Conservation (phyloP, 495 filamentous ascomycete species). For the Amphirosellinia nigrospora region DNA sequence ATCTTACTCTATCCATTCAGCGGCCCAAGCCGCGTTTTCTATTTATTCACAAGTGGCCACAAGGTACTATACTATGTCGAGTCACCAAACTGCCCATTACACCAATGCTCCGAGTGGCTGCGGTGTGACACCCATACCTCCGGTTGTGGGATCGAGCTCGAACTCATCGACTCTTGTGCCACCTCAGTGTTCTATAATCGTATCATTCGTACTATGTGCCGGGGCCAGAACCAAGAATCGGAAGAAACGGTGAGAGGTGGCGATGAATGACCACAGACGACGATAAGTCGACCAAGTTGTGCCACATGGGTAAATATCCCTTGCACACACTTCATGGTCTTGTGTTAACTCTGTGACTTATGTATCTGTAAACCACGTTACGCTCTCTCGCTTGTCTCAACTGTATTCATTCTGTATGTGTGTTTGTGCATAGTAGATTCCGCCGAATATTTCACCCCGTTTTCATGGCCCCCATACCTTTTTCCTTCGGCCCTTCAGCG, state of each 20-base stretch:
- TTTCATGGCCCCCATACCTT: neutral
- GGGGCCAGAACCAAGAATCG: neutral
- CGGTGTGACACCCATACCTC: conserved; percentile 13
- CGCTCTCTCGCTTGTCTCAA: neutral
- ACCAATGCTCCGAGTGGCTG: conserved; percentile 17
- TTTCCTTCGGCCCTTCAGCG: neutral
- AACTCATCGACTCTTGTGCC: conserved; percentile 9
- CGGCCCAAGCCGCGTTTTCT: conserved; percentile 5
- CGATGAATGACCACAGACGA: neutral
- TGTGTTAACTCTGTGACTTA: neutral
- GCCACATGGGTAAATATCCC: conserved; percentile 7
- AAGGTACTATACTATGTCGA: neutral
- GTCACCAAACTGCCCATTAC: conserved; percentile 17
- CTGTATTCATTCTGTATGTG: neutral
- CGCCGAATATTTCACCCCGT: neutral
- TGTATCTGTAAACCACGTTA: neutral
- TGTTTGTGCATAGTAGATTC: neutral
- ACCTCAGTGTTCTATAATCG: conserved; percentile 5
- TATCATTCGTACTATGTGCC: neutral
- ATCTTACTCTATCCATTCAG: neutral
- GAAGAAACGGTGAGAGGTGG: conserved; percentile 21
- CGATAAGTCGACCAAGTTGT: conserved; percentile 1
- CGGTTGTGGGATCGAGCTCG: conserved; percentile 10
- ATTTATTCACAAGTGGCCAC: neutral
- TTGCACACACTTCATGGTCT: neutral